Conservation (phyloP, 2,329 filamentous ascomycete species). For the Talaromyces sp. region DNA sequence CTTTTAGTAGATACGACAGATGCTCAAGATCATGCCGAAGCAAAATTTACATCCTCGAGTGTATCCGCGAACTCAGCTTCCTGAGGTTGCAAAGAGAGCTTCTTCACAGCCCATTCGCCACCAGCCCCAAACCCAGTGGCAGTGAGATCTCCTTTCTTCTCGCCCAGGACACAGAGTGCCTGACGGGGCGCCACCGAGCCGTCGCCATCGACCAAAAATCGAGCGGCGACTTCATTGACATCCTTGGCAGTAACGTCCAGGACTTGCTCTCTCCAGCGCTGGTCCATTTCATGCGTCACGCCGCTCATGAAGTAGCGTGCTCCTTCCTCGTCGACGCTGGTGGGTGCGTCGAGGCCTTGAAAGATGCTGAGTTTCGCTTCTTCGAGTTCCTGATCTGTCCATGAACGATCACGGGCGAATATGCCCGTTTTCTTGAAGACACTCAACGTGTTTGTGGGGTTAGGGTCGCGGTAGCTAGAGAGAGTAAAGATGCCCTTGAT, state of each 20-base stretch:
- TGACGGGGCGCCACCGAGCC: constrained; percentile 47
- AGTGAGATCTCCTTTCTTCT: constrained; percentile 65
- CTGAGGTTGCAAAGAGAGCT: constrained; percentile 59
- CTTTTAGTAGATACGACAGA: neutral
- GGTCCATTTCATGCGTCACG: constrained; percentile 83
- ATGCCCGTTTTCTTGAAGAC: constrained; percentile 79
- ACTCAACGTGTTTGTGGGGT: constrained; percentile 79
- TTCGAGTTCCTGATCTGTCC: constrained; percentile 81
- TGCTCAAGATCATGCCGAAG: constrained; percentile 3
- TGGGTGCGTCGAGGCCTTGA: constrained; percentile 83
- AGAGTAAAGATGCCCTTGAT: constrained; percentile 86
- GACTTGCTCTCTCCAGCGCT: constrained; percentile 74
- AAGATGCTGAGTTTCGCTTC: constrained; percentile 96
- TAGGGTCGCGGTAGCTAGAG: constrained; percentile 95
- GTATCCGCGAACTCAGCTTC: constrained; percentile 37
- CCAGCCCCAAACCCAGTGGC: constrained; percentile 50
- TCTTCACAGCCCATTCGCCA: constrained; percentile 65
- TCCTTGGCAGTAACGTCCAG: constrained; percentile 80
- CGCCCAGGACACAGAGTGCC: constrained; percentile 71
- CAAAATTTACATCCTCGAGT: neutral
- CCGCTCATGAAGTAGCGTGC: constrained; percentile 81
- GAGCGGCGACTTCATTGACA: constrained; percentile 75
- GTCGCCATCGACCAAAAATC: constrained; percentile 64
- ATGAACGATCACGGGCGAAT: constrained; percentile 77
- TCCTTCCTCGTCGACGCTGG: constrained; percentile 81